Evolutionary conservation across 2,329 filamentous ascomycete species (phyloP).

Genomic region (Exophiala sideris): DNA sequence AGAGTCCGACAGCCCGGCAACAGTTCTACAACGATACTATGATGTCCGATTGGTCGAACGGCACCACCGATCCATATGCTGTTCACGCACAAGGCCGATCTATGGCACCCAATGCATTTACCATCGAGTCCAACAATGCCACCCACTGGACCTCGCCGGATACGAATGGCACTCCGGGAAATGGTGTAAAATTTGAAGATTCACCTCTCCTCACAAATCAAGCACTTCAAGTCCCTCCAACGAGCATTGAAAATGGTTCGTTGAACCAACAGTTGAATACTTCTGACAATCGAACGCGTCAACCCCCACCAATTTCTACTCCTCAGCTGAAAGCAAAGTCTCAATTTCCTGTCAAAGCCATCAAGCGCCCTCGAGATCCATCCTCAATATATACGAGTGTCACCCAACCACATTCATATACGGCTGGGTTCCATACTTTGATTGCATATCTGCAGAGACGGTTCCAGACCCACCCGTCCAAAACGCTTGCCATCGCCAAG

Average conservation of each 20-base stretch:
- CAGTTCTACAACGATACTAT: slow-evolving; percentile 43
- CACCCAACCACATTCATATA: slow-evolving; percentile 87
- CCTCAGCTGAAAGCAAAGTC: slow-evolving; percentile 42
- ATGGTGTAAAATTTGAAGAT: slow-evolving; percentile 28
- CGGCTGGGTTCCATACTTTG: slow-evolving; percentile 82
- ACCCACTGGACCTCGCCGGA: slow-evolving; percentile 56
- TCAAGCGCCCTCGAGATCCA: slow-evolving; percentile 63
- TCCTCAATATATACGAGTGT: slow-evolving; percentile 85
- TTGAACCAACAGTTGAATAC: slow-evolving; percentile 18
- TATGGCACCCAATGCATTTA: slow-evolving; percentile 56
- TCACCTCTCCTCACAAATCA: slow-evolving; percentile 35
- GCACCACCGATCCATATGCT: slow-evolving; percentile 38
- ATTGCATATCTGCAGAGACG: slow-evolving; percentile 75
- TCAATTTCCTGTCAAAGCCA: slow-evolving; percentile 26
- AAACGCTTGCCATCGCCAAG: slow-evolving; percentile 78
- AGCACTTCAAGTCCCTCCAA: slow-evolving; percentile 15
- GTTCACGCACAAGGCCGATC: slow-evolving; percentile 27
- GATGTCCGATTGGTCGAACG: slow-evolving; percentile 45
- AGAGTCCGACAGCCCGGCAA: slow-evolving; percentile 43
- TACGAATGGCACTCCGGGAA: slow-evolving; percentile 53
- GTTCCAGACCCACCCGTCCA: slow-evolving; percentile 62
- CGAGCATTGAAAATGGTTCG: slow-evolving; percentile 5
- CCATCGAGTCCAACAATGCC: slow-evolving; percentile 56
- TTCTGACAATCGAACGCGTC: slow-evolving; percentile 34
- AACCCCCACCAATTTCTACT: slow-evolving; percentile 39